Base-by-base conservation (phyloP, 1,284 basidiomycete species). In the Microbotryomycetes sp. region DNA sequence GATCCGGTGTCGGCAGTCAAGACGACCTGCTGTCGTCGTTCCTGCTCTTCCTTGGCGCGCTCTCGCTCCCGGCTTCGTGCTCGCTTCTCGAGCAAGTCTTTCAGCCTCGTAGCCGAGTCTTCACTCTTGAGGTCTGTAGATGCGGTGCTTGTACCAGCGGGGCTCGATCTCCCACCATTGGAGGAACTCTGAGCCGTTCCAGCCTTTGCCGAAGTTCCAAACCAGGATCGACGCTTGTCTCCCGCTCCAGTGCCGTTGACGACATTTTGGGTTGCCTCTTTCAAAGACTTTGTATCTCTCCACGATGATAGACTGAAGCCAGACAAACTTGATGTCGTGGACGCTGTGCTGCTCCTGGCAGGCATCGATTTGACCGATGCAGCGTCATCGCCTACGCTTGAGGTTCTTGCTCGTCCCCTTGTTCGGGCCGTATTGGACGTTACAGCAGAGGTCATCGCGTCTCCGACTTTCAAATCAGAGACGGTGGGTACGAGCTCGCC, bases 21-120 rank as follows among this genome's bases (percentile, higher is more conserved):
- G 28, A n/a, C 50, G 21, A 52, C 11, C 50, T 24, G 24, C 35
- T 5, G 41, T 9, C 24, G 52, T 52, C 13, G 26, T 27, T 41
- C 11, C 27, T 49, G 48, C 35, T 45, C n/a, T 31, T 24, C 48
- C 15, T 26, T 28, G 7, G 16, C 54, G 51, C 30, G 56, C 47
- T 66, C 64, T 7, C 45, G 46, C 46, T 68, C 64, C 24, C 67
- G 29, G 15, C 55, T 57, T 35, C 54, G 47, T 16, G 64, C 67
- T 4, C 67, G 51, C 29, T 60, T 45, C 35, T 47, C 45, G 7
- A 68, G 24, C 45, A 68, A 55, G 30, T 68, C 64, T 41, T 54
- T n/a, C 31, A 68, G n/a, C 24, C 57, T 56, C 16, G 50, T 30
- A 7, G 67, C 67, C 26, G 57, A 60, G 1, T 60, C 49, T 52